Evolutionary conservation across 2,329 filamentous ascomycete genomes (phyloP).

Genomic region (Phaeosphaeriaceae sp.): DNA sequence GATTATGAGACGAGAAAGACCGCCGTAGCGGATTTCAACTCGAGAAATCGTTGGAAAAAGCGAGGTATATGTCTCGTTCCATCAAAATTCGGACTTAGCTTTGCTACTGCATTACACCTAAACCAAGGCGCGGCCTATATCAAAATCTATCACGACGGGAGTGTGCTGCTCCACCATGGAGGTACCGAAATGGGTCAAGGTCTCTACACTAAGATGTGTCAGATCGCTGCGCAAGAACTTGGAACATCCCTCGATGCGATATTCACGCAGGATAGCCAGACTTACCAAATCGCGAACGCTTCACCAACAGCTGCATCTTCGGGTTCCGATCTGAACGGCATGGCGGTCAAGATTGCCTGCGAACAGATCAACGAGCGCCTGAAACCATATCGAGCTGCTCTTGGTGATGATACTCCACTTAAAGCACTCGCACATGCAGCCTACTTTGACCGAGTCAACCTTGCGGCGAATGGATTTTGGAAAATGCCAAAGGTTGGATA

Average conservation of each 20-base stretch:
- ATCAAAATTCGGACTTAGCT: slow-evolving; percentile 96
- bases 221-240: slow-evolving; percentile 90
- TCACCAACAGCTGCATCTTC: slow-evolving; percentile 92
- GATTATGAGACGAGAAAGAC: slow-evolving; percentile 73
- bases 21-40: slow-evolving; percentile 78
- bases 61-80: slow-evolving; percentile 83
- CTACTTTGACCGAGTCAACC: slow-evolving; percentile 93
- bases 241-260: slow-evolving; percentile 81
- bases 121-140: slow-evolving; percentile 94
- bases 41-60: slow-evolving; percentile 87
- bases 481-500: slow-evolving; percentile 97
- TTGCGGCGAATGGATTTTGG: slow-evolving; percentile 95
- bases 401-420: slow-evolving; percentile 78
- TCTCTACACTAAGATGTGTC: slow-evolving; percentile 93
- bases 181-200: slow-evolving; percentile 98
- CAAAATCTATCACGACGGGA: slow-evolving; percentile 95
- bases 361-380: slow-evolving; percentile 86
- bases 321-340: slow-evolving; percentile 92
- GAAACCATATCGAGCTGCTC: slow-evolving; percentile 80
- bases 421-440: slow-evolving; percentile 85
- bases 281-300: slow-evolving; percentile 87
- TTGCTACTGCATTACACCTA: slow-evolving; percentile 84
- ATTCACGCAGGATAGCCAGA: slow-evolving; percentile 85
- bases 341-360: slow-evolving; percentile 91
- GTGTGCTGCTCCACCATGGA: slow-evolving; percentile 87